phyloP scores from a whole-genome alignment of 2,329 filamentous ascomycete genomes.

The Ustilaginoidea virens region DNA sequence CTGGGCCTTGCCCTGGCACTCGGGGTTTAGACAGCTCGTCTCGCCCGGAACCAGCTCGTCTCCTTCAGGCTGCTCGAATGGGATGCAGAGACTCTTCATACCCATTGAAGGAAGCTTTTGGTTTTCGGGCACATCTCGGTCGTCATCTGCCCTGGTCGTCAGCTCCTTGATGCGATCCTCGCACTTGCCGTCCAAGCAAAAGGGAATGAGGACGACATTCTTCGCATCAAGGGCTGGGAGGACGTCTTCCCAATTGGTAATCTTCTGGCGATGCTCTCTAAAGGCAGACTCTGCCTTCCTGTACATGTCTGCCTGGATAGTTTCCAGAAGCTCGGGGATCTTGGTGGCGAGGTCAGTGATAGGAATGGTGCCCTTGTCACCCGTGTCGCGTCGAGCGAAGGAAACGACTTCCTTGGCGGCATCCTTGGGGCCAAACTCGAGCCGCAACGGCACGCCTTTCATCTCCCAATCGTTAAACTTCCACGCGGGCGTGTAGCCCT shows the following conservation, averaged over 20 bases:
- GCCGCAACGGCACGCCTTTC: constrained; percentile 81
- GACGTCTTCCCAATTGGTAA: constrained; percentile 84
- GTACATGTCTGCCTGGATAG: constrained; percentile 75
- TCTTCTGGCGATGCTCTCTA: constrained; percentile 61
- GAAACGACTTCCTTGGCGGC: constrained; percentile 72
- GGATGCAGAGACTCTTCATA: constrained; percentile 57
- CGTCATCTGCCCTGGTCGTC: constrained; percentile 60
- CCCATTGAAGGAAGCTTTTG: constrained; percentile 43
- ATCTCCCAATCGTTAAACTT: constrained; percentile 99
- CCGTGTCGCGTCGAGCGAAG: constrained; percentile 74
- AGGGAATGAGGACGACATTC: constrained; percentile 84
- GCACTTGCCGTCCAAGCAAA: constrained; percentile 68
- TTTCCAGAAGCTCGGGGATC: constrained; percentile 70
- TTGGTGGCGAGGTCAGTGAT: constrained; percentile 58
- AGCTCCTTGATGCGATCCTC: constrained; percentile 93
- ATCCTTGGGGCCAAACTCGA: constrained; percentile 95
- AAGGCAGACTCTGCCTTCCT: constrained; percentile 63
- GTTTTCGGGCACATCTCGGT: constrained; percentile 33
- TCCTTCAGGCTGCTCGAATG: constrained; percentile 71
- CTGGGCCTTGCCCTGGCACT: constrained; percentile 62
- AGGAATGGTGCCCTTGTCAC: constrained; percentile 66
- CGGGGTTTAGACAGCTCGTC: constrained; percentile 85
- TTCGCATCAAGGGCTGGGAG: constrained; percentile 79
- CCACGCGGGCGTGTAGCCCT: constrained; percentile 87
- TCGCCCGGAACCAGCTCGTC: constrained; percentile 49